Evolutionary conservation across 2,329 filamentous ascomycete genomes (phyloP), one percentile per base, ranked within the genome.

Genomic region (Pseudogymnoascus sp.): DNA sequence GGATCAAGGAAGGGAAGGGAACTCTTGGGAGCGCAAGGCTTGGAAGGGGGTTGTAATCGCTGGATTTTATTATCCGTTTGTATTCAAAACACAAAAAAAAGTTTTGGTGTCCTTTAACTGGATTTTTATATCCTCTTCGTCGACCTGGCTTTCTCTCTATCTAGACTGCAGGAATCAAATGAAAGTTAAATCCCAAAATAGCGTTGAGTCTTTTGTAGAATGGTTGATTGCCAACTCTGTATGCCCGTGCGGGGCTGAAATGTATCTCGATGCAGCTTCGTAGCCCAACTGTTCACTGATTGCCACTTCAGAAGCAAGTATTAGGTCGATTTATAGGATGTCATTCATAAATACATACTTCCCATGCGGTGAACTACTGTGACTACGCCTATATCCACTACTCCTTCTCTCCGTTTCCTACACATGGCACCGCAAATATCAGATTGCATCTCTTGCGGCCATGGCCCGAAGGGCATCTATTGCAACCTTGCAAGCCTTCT

Each of bases 401-500:
- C n/a, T 8, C 33, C 10, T 2, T 4, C 33, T 6, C 45, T 29
- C 15, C 27, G 27, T 33, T 48, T 18, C 45, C 9, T 42, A 31
- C 27, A 52, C n/a, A 18, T 4, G 3, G 8, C n/a, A 8, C 6
- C n/a, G 10, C 3, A 21, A 21, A 21, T 21, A 21, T 55, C 48
- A 36, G 15, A 59, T 60, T 21, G 52, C 52, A 64, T 67, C 66
- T 15, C 63, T 62, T 15, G 64, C 60, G 61, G 63, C 66, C 52
- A 71, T 65, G 9, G 61, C 62, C 60, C 69, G 64, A 25, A 73
- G 67, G 29, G 66, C 67, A 68, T 70, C 69, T 61, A 76, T 72
- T 1, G 77, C 80, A 63, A 74, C 70, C 64, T 76, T 76, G 67
- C 79, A 82, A 2, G 73, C 76, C 69, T 77, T 78, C 68, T 73